These are phyloP conservation scores for Neurospora sp. DNA, from an alignment of 495 filamentous ascomycete genomes.

Conservation along the genomic window DNA sequence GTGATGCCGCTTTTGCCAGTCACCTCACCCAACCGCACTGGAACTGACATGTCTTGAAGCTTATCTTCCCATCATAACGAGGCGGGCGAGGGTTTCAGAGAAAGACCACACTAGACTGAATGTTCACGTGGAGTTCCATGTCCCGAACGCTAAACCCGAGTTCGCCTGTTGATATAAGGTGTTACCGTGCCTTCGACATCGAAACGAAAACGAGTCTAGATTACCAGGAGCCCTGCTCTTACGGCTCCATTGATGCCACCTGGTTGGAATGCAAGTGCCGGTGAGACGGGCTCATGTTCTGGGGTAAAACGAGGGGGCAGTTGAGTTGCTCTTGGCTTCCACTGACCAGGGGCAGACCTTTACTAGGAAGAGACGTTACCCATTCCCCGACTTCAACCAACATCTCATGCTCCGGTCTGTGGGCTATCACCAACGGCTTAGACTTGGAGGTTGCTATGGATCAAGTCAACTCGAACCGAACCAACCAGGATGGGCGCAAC, in stretches of 20 bases:
- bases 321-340: background rate
- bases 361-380: background rate
- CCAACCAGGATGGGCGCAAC: background rate
- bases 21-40: background rate
- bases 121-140: background rate
- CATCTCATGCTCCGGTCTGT: background rate
- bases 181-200: background rate
- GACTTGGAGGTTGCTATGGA: background rate
- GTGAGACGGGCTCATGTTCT: constrained; percentile 1
- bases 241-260: constrained; percentile 3
- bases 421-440: background rate
- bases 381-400: background rate
- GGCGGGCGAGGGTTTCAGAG: background rate
- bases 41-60: background rate
- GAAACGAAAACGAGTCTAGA: background rate
- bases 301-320: background rate
- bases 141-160: background rate
- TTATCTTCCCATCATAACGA: background rate
- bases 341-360: background rate
- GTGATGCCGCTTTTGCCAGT: background rate
- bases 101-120: background rate
- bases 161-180: background rate
- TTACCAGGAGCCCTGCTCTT: background rate
- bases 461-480: background rate
- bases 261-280: constrained; percentile 12